Evolutionary conservation across 2,329 filamentous ascomycete species (phyloP).

Genomic region (Cylindrodendrum hubeiense): DNA sequence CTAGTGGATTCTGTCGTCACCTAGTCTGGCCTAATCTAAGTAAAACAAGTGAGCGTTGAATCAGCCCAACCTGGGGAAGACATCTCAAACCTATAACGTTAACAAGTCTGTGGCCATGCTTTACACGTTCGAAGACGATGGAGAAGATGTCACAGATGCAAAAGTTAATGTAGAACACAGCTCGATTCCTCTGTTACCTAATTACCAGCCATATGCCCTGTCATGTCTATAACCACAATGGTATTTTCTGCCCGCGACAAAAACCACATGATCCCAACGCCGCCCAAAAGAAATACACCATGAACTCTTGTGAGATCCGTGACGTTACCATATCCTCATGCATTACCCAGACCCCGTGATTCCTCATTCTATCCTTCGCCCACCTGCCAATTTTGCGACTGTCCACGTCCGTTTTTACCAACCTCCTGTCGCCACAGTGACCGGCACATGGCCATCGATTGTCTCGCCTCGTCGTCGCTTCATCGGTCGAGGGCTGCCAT

Average conservation of each 20-base stretch:
- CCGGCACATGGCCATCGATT: conserved; percentile 49
- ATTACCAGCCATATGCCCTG: conserved; percentile 3
- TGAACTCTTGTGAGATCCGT: conserved; percentile 17
- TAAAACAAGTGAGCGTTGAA: neutral
- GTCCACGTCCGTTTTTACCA: conserved; percentile 41
- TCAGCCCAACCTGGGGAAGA: neutral
- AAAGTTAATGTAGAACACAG: neutral
- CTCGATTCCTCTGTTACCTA: conserved; percentile 16
- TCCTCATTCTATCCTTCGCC: conserved; percentile 7
- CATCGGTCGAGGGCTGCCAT: conserved; percentile 51
- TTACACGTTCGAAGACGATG: neutral
- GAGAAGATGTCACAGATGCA: neutral
- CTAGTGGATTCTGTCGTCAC: neutral
- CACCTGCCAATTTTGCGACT: neutral
- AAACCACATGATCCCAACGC: conserved; percentile 17
- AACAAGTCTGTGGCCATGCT: neutral
- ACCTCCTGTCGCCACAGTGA: conserved; percentile 45
- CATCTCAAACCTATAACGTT: neutral
- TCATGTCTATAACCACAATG: conserved; percentile 20
- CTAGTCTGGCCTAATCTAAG: neutral
- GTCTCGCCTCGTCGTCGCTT: conserved; percentile 53
- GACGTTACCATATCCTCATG: conserved; percentile 16
- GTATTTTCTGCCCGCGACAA: conserved; percentile 17
- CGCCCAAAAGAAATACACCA: conserved; percentile 4
- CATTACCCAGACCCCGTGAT: conserved; percentile 11